Evolutionary conservation across 306 rosid species (phyloP), one percentile per base, ranked within the genome.

Genomic region (Dalbergia cochinchinensis): DNA sequence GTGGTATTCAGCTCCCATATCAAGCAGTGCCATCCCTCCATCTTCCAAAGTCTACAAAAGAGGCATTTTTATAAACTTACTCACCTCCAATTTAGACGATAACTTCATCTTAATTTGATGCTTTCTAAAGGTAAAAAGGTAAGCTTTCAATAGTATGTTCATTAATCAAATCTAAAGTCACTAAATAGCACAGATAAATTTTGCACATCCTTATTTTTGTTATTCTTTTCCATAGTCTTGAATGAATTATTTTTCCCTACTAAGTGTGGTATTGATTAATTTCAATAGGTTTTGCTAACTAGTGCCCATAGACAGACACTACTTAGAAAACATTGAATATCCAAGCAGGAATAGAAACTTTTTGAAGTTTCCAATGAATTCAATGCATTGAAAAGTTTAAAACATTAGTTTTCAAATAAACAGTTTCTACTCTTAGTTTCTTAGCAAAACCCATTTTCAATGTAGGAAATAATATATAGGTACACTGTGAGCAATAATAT

Each of bases 1-100:
- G 75, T 91, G 82, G 80, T 92, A 92, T 85, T 94, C 98, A 71
- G 97, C 97, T 87, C 97, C 98, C 98, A 94, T 94, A 86, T 94
- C 98, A 89, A 92, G 88, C 86, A 94, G 87, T 19, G 97, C 93
- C 93, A 94, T 91, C 75, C 85, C 97, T 86, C 97, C 97, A 83
- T 92, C 94, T 88, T 91, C 85, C 83, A 94, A 80, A 73, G 86
- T 89, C 98, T 94, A 79, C 83, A 87, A 75, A 79, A 79, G 37
- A 74, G 31, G 67, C 60, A 62, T 14, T 57, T 53, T 65, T 67
- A 64, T 3, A 74, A 34, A 10, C 7, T 68, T 7, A 45, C 26
- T 14, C 16, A 48, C 44, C 68, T 44, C 53, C 26, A 74, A 74
- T 48, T 62, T 55, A 78, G 61, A 74, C 81, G 15, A 61, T 44